Evolutionary conservation across 768 basidiomycete genomes (phyloP), one percentile per base, ranked within the genome.

Genomic region (Hericium rajendrae): DNA sequence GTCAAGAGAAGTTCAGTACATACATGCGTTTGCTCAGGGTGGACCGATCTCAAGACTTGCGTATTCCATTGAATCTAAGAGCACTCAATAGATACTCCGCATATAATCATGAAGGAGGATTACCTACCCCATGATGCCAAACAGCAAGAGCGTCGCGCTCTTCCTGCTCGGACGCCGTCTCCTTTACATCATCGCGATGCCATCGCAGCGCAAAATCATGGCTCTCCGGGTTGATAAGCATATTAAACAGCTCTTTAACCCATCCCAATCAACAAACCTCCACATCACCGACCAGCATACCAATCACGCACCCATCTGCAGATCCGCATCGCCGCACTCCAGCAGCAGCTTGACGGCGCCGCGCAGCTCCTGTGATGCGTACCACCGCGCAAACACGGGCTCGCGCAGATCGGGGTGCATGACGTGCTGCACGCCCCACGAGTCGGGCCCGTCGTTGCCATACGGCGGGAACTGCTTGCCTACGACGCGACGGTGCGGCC

Each of bases 391-490:
- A 57, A 90, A 90, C 4, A 64, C 73, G 0, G 77, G 73, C 63
- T 87, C 83, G 0, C 68, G 72, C 0, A 91, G 75, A 37, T 76
- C 81, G 1, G 87, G 88, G 64, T 90, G 88, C 89, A 91, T 90
- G 48, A 86, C 68, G 60, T 90, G 86, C 62, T 90, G 88, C 2
- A 89, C 81, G 2, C 88, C 89, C 88, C 88, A 90, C 0, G 84
- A 80, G 68, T 91, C 88, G 2, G 81, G 78, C 53, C 80, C 69
- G 41, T 63, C 73, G 37, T 77, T 69, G 54, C 77, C 82, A 62
- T 76, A 90, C 0, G 88, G 88, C 3, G 88, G 87, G 59, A 90
- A 91, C 67, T 88, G 86, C 59, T 83, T 85, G 1, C 89, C 88
- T 16, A 91, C 85, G 0, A 81, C 83, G 38, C 88, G 78, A 3